phyloP scores from a whole-genome alignment of 2,329 filamentous ascomycete species.

The Raffaelea ambrosiae region DNA sequence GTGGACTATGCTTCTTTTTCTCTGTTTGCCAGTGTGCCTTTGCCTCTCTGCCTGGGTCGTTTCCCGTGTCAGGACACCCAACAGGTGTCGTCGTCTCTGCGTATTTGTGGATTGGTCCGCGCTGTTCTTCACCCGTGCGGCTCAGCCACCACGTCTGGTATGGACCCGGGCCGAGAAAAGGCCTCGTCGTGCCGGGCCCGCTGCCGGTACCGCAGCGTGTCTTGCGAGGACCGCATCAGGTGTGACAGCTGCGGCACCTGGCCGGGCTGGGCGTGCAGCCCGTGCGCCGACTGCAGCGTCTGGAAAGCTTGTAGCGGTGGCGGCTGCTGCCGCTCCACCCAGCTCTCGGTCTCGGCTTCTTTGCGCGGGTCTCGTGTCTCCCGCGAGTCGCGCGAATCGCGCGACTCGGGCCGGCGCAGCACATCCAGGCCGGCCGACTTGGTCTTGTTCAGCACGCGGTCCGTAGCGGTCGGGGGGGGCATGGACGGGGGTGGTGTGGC shows the following conservation, averaged over 20 bases:
- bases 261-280: constrained; percentile 2
- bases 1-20: too few species aligned
- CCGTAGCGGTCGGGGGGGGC: neutral
- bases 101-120: neutral
- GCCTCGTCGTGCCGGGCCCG: constrained; percentile 25
- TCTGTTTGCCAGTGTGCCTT: neutral
- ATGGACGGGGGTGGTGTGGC: neutral
- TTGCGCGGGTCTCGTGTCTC: constrained; percentile 19
- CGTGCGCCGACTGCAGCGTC: constrained; percentile 10
- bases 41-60: too few species aligned
- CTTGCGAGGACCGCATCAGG: constrained; percentile 12
- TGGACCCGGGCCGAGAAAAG: constrained; percentile 37
- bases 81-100: too few species aligned
- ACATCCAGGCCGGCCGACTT: constrained; percentile 1
- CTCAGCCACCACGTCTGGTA: constrained; percentile 29
- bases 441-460: neutral
- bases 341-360: constrained; percentile 14
- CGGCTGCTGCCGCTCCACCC: constrained; percentile 13
- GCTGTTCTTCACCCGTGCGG: constrained; percentile 11
- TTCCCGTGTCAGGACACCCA: too few species aligned
- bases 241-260: constrained; percentile 4
- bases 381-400: constrained; percentile 25
- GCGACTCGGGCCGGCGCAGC: constrained; percentile 11
- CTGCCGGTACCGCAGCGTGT: constrained; percentile 28
- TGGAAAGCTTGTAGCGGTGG: constrained; percentile 5